Evolutionary conservation across 164 flowering plant genomes (phyloP).

Genomic region (Vitis labrusca): DNA sequence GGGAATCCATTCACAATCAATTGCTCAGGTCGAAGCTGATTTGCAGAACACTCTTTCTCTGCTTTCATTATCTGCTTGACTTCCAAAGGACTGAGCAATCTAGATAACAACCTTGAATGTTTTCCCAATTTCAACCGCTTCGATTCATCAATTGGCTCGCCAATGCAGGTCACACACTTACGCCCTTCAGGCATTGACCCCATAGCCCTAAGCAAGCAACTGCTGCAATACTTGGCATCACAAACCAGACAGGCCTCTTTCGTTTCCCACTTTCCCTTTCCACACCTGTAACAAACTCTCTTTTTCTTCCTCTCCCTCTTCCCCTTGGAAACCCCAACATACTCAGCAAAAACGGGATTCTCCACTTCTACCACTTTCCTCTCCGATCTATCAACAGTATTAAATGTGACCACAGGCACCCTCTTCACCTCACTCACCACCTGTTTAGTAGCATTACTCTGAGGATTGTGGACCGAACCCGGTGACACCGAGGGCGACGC

Average conservation of each 20-base stretch:
- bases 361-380: slow-evolving; percentile 43
- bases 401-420: slow-evolving; percentile 72
- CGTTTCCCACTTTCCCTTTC: slow-evolving; percentile 85
- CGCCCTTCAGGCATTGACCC: slow-evolving; percentile 99
- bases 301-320: slow-evolving; percentile 54
- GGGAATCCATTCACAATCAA: slow-evolving; percentile 73
- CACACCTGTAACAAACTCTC: slow-evolving; percentile 74
- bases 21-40: slow-evolving; percentile 98
- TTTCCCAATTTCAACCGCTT: slow-evolving; percentile 73
- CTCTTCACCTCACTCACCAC: slow-evolving; percentile 49
- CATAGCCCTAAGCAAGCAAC: slow-evolving; percentile 96
- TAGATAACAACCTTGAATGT: slow-evolving; percentile 68
- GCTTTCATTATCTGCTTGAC: slow-evolving; percentile 95
- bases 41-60: slow-evolving; percentile 92
- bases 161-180: slow-evolving; percentile 93
- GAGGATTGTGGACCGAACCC: slow-evolving; percentile 41
- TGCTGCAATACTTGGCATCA: slow-evolving; percentile 85
- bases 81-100: slow-evolving; percentile 80
- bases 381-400: slow-evolving; percentile 57
- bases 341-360: slow-evolving; percentile 45
- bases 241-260: slow-evolving; percentile 90
- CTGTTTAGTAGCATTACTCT: slow-evolving; percentile 28
- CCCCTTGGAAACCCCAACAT: slow-evolving; percentile 52
- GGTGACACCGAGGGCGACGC: slow-evolving; percentile 74
- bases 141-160: slow-evolving; percentile 78